phyloP scores from a whole-genome alignment of 495 filamentous ascomycete genomes.

The Daldinia caldariorum region DNA sequence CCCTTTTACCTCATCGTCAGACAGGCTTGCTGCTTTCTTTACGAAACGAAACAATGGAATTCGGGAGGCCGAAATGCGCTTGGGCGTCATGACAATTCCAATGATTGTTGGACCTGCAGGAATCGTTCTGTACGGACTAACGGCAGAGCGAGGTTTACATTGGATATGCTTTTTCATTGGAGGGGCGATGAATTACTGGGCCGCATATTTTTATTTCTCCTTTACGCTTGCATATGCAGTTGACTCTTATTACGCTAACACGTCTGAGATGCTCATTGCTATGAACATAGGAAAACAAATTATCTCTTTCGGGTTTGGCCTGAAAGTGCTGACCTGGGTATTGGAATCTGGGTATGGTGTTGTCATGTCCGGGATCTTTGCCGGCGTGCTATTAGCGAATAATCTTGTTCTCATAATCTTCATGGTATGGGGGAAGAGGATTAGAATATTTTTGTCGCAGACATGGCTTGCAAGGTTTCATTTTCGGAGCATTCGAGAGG shows the following conservation, averaged over 20 bases:
- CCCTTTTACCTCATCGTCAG: constrained; percentile 65
- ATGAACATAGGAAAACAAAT: constrained; percentile 76
- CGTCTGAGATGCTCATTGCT: constrained; percentile 71
- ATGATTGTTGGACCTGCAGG: constrained; percentile 61
- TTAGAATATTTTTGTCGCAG: constrained; percentile 59
- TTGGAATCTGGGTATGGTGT: constrained; percentile 63
- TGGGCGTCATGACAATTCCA: constrained; percentile 64
- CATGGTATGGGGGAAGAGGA: constrained; percentile 66
- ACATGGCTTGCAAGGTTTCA: constrained; percentile 66
- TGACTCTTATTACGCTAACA: constrained; percentile 66
- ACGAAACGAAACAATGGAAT: constrained; percentile 65
- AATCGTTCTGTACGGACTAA: constrained; percentile 65
- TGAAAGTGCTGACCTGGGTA: constrained; percentile 68
- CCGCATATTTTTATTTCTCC: constrained; percentile 66
- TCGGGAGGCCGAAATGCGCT: constrained; percentile 70
- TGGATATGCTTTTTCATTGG: constrained; percentile 67
- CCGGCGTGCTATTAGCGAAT: constrained; percentile 63
- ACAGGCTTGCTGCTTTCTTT: constrained; percentile 64
- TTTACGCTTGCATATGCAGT: constrained; percentile 70
- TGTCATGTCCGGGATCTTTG: constrained; percentile 68
- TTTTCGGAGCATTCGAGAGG: constrained; percentile 51
- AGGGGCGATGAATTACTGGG: constrained; percentile 62
- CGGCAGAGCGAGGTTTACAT: constrained; percentile 62
- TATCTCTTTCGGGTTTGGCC: constrained; percentile 69
- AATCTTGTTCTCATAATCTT: constrained; percentile 66